These are phyloP conservation scores for Aspergillus ibericus DNA, from an alignment of 2,329 filamentous ascomycete species.

Conservation along the genomic window DNA sequence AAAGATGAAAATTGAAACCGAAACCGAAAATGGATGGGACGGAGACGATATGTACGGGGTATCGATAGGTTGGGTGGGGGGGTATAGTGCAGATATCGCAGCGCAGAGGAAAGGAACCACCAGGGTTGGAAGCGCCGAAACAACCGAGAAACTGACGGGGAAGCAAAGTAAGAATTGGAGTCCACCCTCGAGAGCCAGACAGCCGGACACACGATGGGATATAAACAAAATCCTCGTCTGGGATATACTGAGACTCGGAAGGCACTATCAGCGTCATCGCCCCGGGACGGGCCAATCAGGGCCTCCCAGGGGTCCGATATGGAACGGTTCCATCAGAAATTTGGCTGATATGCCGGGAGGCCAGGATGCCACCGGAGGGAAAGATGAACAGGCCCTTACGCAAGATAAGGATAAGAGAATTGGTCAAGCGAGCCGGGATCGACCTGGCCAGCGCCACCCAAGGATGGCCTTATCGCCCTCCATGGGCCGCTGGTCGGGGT, in stretches of 20 bases:
- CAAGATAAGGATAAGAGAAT: conserved; percentile 13
- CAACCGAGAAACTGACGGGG: not conserved
- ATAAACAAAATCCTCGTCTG: not conserved
- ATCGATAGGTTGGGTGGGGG: not conserved
- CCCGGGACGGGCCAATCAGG: not conserved
- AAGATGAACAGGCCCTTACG: not conserved
- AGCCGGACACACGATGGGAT: not conserved
- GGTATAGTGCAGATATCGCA: not conserved
- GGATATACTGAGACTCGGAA: not conserved
- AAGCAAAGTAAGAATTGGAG: not conserved
- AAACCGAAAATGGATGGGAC: not conserved
- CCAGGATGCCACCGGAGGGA: not conserved
- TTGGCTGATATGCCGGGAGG: not conserved
- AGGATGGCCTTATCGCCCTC: conserved; percentile 13
- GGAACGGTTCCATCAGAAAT: not conserved
- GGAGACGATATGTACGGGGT: not conserved
- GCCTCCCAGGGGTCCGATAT: not conserved
- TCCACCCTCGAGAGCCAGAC: not conserved
- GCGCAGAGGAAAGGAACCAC: not conserved
- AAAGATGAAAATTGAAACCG: not conserved
- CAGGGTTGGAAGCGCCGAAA: not conserved
- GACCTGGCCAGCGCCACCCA: conserved; percentile 8
- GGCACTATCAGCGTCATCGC: conserved; percentile 4
- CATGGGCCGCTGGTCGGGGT: conserved; percentile 5
- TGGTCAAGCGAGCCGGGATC: conserved; percentile 10